Base-by-base conservation (phyloP, 176 grass and related monocot genomes). In the Ampelocalamus luodianensis region DNA sequence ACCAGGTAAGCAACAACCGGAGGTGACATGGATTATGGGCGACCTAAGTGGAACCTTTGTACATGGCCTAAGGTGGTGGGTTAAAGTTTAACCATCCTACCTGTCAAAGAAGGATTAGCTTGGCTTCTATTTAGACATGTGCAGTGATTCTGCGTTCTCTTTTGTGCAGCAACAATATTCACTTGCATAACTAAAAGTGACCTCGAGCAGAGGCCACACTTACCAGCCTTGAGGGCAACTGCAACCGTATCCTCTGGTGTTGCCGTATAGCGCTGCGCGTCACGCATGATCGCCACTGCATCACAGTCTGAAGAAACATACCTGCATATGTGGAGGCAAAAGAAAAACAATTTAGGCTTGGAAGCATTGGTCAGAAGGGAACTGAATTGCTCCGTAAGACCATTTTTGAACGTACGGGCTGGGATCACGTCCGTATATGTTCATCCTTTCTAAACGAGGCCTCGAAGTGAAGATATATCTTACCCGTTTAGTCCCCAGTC, bases 301-400 rank as follows among this genome's bases (percentile, higher is more conserved):
- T 97, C 95, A 27, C 95, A 97, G 36, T 97, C 95, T 0, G 95
- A 97, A 12, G 88, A 73, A 44, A 97, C 81, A 39, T 94, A 97
- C 23, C 90, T 92, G 75, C 4, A 79, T 4, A 8, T 44, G 22
- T 40, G 8, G 32, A 58, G 12, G 34, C 32, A 53, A 15, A 49
- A 39, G 36, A 39, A 32, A 3, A 67, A 14, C 53, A 58, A n/a
- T n/a, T 44, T 24, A 70, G 23, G 5, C 38, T 10, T n/a, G 37
- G 38, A 38, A 10, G 8, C 51, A 54, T 5, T 20, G 20, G 51
- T 54, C 51, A 54, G 51, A 20, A 54, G 17, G 16, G 6, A 54
- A 20, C 20, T n/a, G 8, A n/a, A 3, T 58, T 20, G 48, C 14
- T 50, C 48, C 1, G 48, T 16, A 5, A 16, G 48, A 5, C 14